Evolutionary conservation across 768 basidiomycete species (phyloP).

Genomic region (Lactarius tabidus): DNA sequence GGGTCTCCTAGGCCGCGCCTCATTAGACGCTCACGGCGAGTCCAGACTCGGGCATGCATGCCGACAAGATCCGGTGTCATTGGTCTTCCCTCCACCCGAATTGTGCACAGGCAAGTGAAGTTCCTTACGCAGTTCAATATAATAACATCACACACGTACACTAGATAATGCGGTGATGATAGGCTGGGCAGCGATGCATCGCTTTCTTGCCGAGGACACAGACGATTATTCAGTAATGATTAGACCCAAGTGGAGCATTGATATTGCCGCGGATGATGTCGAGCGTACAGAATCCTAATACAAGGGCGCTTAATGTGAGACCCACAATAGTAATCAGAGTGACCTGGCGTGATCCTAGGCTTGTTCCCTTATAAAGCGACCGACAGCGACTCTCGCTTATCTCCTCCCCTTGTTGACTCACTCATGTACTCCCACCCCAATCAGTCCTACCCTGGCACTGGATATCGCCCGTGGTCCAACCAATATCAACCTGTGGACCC

Average conservation of each 20-base stretch:
- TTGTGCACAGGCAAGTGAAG: constrained; percentile 76
- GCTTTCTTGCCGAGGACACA: constrained; percentile 59
- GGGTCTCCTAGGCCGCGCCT: constrained; percentile 24
- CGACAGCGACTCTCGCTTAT: not conserved
- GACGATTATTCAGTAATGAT: constrained; percentile 61
- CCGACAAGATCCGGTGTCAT: constrained; percentile 36
- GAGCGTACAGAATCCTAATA: constrained; percentile 4
- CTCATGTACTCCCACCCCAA: constrained; percentile 10
- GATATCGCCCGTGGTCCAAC: not conserved
- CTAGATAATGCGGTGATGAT: constrained; percentile 97
- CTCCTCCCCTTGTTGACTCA: not conserved
- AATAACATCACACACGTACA: not conserved
- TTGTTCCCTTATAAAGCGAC: constrained; percentile 1
- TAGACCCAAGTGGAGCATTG: constrained; percentile 75
- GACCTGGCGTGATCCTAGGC: constrained; percentile 10
- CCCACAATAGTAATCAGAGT: not conserved
- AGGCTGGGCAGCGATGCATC: constrained; percentile 84
- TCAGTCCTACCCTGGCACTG: not conserved
- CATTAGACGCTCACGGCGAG: not conserved
- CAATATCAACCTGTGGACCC: constrained; percentile 1
- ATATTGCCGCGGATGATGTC: constrained; percentile 39
- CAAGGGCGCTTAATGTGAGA: not conserved
- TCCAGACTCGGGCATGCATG: constrained; percentile 35
- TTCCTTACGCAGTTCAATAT: not conserved
- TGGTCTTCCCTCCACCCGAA: constrained; percentile 70